These are phyloP conservation scores for Ceratocystis alfenasii DNA, from an alignment of 2,329 filamentous ascomycete genomes.

Conservation along the genomic window DNA sequence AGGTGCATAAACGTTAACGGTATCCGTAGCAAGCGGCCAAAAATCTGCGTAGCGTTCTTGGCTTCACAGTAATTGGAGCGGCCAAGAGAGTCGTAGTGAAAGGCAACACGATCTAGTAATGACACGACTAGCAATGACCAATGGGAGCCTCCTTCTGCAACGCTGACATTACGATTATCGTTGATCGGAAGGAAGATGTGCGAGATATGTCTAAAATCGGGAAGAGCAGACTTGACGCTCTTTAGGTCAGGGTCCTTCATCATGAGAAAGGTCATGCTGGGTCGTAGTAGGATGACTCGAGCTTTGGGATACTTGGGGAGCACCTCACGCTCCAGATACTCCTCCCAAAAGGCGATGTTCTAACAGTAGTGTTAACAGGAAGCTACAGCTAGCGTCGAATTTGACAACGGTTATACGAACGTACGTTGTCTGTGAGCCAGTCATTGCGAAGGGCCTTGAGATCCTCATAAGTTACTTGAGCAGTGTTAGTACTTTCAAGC, in stretches of 20 bases:
- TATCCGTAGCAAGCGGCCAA: slow-evolving; percentile 55
- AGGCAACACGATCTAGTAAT: slow-evolving; percentile 77
- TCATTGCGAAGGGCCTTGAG: slow-evolving; percentile 78
- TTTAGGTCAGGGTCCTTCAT: slow-evolving; percentile 56
- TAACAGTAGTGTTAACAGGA: slow-evolving; percentile 29
- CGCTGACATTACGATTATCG: slow-evolving; percentile 62
- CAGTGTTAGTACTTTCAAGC: slow-evolving; percentile 5
- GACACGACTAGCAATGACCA: slow-evolving; percentile 91
- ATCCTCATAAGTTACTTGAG: slow-evolving; percentile 46
- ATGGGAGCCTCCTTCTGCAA: slow-evolving; percentile 82
- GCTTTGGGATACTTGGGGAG: slow-evolving; percentile 68
- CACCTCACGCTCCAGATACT: slow-evolving; percentile 86
- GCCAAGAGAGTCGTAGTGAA: slow-evolving; percentile 87
- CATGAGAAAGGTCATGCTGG: slow-evolving; percentile 84
- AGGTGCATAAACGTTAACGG: slow-evolving; percentile 67
- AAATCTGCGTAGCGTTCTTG: slow-evolving; percentile 52
- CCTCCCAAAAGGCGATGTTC: slow-evolving; percentile 97
- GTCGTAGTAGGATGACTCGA: slow-evolving; percentile 79
- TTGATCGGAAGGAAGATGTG: slow-evolving; percentile 96
- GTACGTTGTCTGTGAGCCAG: slow-evolving; percentile 92
- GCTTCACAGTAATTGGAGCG: slow-evolving; percentile 67
- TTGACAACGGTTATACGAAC: slow-evolving; percentile 26
- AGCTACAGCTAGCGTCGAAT: not conserved
- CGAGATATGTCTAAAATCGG: slow-evolving; percentile 66
- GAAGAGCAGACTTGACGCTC: slow-evolving; percentile 54